Conservation (phyloP, 2,329 filamentous ascomycete species). For the Claviceps sp. region DNA sequence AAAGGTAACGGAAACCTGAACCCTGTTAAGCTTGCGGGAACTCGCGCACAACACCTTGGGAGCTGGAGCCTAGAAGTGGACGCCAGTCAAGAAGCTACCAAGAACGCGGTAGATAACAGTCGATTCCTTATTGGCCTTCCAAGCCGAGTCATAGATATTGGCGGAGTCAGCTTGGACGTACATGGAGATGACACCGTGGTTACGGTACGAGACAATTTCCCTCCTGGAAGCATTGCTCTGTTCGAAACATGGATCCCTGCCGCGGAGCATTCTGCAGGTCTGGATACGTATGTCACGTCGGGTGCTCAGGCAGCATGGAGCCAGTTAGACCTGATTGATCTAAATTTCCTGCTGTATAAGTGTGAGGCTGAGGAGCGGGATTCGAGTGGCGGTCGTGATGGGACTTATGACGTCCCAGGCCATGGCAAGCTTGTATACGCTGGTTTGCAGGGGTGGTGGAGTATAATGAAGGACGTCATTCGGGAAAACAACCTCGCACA, state of each 20-base stretch:
- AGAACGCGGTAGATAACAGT: conserved; percentile 53
- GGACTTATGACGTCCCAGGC: conserved; percentile 77
- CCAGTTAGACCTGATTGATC: conserved; percentile 60
- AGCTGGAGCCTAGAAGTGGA: conserved; percentile 91
- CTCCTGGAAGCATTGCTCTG: conserved; percentile 84
- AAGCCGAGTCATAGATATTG: conserved; percentile 61
- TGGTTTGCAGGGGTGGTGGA: conserved; percentile 98
- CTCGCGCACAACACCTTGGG: conserved; percentile 72
- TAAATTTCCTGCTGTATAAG: conserved; percentile 85
- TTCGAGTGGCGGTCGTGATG: conserved; percentile 64
- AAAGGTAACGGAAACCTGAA: conserved; percentile 70
- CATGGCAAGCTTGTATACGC: conserved; percentile 82
- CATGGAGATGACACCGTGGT: conserved; percentile 65
- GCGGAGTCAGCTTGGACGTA: conserved; percentile 60
- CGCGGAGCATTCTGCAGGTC: conserved; percentile 67
- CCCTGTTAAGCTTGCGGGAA: conserved; percentile 69
- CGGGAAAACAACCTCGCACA: conserved; percentile 84
- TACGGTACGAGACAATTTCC: conserved; percentile 68
- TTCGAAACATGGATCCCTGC: conserved; percentile 94
- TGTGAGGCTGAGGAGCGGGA: conserved; percentile 82
- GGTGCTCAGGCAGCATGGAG: conserved; percentile 69
- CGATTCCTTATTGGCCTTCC: conserved; percentile 69
- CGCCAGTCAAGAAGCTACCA: conserved; percentile 53
- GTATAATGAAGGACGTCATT: conserved; percentile 71
- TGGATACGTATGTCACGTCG: conserved; percentile 77